Evolutionary conservation across 2,329 filamentous ascomycete species (phyloP).

Genomic region (Madurella mycetomatis): DNA sequence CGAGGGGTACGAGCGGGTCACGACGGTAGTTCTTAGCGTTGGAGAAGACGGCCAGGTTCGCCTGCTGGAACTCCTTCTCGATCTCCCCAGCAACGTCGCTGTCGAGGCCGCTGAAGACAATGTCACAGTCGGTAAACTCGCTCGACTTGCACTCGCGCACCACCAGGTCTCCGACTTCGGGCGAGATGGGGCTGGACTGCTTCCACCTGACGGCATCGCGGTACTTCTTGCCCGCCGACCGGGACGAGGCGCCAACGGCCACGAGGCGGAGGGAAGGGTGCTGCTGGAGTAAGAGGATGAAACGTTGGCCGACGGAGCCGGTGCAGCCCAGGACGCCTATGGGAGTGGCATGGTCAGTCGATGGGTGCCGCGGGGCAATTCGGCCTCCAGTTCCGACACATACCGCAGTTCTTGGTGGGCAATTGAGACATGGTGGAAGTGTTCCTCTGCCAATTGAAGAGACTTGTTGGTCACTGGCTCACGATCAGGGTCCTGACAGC

Average conservation of each 20-base stretch:
- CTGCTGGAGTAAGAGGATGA: conserved; percentile 83
- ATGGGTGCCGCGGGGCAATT: background rate
- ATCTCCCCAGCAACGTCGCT: conserved; percentile 88
- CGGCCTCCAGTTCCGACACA: conserved; percentile 21
- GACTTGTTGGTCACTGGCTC: background rate
- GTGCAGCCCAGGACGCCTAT: conserved; percentile 81
- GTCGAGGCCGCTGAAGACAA: conserved; percentile 91
- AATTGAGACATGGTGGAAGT: conserved; percentile 37
- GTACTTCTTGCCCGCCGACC: conserved; percentile 90
- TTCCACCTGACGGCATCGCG: conserved; percentile 94
- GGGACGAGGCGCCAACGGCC: conserved; percentile 82
- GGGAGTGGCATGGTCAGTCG: conserved; percentile 9
- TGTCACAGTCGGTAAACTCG: conserved; percentile 83
- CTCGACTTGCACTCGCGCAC: conserved; percentile 80
- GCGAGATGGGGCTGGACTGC: conserved; percentile 77
- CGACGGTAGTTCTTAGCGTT: conserved; percentile 97
- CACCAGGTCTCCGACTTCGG: conserved; percentile 68
- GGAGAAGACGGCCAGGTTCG: conserved; percentile 88
- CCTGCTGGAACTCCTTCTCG: conserved; percentile 85
- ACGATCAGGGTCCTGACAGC: background rate
- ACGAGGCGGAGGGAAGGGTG: conserved; percentile 85
- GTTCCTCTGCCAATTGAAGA: background rate
- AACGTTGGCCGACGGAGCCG: conserved; percentile 90
- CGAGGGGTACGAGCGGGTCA: conserved; percentile 83
- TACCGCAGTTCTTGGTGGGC: conserved; percentile 57